phyloP scores from a whole-genome alignment of 495 filamentous ascomycete species.

The Cercophora newfieldiana region DNA sequence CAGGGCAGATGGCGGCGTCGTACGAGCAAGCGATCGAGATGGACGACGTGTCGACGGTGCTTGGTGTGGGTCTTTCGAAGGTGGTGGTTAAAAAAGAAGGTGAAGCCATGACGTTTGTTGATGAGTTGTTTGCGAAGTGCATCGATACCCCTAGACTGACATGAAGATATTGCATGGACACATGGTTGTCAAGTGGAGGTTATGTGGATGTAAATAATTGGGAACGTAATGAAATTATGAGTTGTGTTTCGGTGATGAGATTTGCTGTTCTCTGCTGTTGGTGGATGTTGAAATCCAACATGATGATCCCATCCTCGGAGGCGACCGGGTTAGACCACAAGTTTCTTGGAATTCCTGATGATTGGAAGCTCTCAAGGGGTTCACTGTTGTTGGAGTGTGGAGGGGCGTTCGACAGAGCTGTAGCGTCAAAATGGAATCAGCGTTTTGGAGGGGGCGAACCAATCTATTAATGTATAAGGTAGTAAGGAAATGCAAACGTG shows the following conservation, averaged over 20 bases:
- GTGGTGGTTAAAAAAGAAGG: constrained; percentile 28
- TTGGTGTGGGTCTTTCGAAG: constrained; percentile 15
- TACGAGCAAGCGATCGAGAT: constrained; percentile 21
- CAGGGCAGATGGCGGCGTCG: not conserved
- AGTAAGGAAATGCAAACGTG: not conserved
- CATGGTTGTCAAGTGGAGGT: not conserved
- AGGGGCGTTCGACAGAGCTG: too few relatives aligned
- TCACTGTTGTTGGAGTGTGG: too few relatives aligned
- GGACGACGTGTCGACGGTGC: constrained; percentile 11
- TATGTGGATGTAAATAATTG: not conserved
- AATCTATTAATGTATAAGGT: not conserved
- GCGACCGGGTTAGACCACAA: too few relatives aligned
- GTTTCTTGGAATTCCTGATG: too few relatives aligned
- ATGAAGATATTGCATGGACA: not conserved
- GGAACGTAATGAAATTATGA: not conserved
- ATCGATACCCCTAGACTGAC: constrained; percentile 27
- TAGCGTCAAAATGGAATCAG: too few relatives aligned
- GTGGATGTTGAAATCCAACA: too few relatives aligned
- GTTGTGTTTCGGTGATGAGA: too few relatives aligned
- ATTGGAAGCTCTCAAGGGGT: too few relatives aligned
- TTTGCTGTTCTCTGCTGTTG: too few relatives aligned
- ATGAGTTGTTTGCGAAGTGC: constrained; percentile 39
- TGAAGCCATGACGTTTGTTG: constrained; percentile 42
- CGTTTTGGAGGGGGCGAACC: not conserved
- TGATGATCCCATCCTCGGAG: too few relatives aligned